Percentiles rank a stretch among this genome's conserved stretches.
phyloP scores from a whole-genome alignment of 148 eudicot species.

The Heliamphora exappendiculata region DNA sequence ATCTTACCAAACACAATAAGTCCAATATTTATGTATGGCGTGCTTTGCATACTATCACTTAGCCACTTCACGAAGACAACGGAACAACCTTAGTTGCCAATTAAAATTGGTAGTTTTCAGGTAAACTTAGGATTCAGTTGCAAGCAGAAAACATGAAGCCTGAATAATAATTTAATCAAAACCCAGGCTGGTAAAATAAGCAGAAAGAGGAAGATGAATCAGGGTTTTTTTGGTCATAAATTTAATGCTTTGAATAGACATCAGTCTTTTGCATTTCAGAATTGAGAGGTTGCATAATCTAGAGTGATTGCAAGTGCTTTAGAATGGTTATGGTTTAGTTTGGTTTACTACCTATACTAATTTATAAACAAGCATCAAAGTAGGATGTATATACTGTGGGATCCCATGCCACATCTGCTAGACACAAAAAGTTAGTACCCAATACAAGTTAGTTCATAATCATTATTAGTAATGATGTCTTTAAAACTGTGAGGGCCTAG shows the following conservation, averaged over 20 bases:
- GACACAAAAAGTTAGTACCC: no score
- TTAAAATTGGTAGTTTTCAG: background rate
- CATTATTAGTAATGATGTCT: no score
- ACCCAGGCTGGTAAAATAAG: background rate
- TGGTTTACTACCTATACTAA: background rate
- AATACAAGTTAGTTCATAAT: no score
- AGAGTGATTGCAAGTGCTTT: background rate
- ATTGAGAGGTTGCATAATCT: background rate
- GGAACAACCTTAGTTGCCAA: background rate
- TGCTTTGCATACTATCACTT: background rate
- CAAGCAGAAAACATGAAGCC: background rate
- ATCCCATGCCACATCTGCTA: no score
- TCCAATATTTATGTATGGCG: background rate
- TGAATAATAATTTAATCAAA: background rate
- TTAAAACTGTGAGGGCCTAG: no score
- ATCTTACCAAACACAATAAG: background rate
- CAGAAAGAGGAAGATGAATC: background rate
- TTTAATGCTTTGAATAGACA: background rate
- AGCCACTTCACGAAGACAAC: background rate
- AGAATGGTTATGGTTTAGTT: background rate
- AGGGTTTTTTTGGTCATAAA: background rate
- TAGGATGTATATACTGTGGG: no score
- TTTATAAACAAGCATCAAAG: background rate
- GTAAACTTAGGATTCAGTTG: slow-evolving; percentile 7
- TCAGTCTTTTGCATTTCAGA: background rate